Conservation (phyloP, 192 early-diverging fungal species). For the Lobosporangium transversale region DNA sequence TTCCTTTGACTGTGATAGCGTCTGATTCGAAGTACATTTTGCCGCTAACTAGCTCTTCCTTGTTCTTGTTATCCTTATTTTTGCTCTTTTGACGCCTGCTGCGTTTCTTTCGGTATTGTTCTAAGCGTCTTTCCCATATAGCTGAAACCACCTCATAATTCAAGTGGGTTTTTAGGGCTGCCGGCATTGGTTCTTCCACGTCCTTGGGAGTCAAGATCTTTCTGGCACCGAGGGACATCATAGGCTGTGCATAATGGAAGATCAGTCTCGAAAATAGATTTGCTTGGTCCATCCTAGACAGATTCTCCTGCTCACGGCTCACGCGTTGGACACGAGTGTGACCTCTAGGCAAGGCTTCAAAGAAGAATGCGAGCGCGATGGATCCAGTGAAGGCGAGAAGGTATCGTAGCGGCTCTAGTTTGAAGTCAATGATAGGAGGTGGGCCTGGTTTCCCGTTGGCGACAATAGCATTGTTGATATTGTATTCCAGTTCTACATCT, state of each 20-base stretch:
- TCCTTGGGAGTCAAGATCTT: constrained; percentile 77
- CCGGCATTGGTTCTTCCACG: constrained; percentile 39
- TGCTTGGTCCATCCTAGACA: constrained; percentile 13
- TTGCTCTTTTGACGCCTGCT: background rate
- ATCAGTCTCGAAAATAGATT: constrained; percentile 32
- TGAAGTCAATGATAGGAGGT: background rate
- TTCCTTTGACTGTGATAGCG: background rate
- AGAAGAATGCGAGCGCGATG: constrained; percentile 21
- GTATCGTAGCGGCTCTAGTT: background rate
- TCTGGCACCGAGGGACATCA: constrained; percentile 75
- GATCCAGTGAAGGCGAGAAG: background rate
- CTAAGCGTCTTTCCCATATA: constrained; percentile 12
- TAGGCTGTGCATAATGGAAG: constrained; percentile 19
- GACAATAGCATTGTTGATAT: background rate
- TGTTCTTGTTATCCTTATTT: background rate
- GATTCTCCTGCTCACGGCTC: constrained; percentile 25
- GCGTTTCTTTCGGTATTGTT: background rate
- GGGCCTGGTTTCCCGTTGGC: background rate
- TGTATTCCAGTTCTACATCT: background rate
- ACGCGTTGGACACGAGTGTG: constrained; percentile 18
- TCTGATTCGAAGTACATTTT: background rate
- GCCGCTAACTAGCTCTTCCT: too few species aligned
- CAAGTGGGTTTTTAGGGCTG: constrained; percentile 2
- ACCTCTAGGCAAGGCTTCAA: constrained; percentile 26
- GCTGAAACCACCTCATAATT: constrained; percentile 25